phyloP scores from a whole-genome alignment of 106 monocot genomes.

The Posidonia australis region DNA sequence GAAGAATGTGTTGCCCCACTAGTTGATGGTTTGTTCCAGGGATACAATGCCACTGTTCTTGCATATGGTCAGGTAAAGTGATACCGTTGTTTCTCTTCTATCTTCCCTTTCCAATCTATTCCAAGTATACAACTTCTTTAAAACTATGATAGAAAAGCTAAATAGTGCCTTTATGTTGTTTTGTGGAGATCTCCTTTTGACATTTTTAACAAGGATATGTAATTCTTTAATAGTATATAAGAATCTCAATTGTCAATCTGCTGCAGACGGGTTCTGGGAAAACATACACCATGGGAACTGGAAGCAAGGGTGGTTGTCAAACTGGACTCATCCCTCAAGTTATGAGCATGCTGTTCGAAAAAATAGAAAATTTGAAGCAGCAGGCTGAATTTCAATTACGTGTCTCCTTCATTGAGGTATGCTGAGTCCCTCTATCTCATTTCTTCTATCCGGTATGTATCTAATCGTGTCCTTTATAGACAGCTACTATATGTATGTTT shows the following conservation, averaged over 20 bases:
- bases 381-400: conserved; percentile 82
- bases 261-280: conserved; percentile 98
- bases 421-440: not conserved
- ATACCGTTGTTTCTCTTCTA: not conserved
- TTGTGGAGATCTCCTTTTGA: too few relatives aligned
- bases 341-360: conserved; percentile 71
- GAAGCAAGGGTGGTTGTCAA: conserved; percentile 52
- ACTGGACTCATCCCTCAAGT: conserved; percentile 77
- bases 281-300: conserved; percentile 99
- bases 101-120: too few relatives aligned
- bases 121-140: too few relatives aligned
- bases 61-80: conserved; percentile 83
- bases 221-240: not conserved
- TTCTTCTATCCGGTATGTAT: not conserved
- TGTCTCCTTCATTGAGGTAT: conserved; percentile 97
- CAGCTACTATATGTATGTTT: too few relatives aligned
- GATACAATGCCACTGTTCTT: conserved; percentile 97
- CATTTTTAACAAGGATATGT: not conserved
- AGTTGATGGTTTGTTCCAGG: conserved; percentile 95
- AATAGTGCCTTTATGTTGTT: too few relatives aligned
- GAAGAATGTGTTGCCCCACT: conserved; percentile 90
- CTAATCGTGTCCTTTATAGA: too few relatives aligned
- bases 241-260: not conserved
- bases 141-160: too few relatives aligned
- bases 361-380: conserved; percentile 64